Percentiles rank a stretch among this genome's conserved stretches.
Conservation (phyloP, 305 asterid genomes). For the Nicotiana rustica region DNA sequence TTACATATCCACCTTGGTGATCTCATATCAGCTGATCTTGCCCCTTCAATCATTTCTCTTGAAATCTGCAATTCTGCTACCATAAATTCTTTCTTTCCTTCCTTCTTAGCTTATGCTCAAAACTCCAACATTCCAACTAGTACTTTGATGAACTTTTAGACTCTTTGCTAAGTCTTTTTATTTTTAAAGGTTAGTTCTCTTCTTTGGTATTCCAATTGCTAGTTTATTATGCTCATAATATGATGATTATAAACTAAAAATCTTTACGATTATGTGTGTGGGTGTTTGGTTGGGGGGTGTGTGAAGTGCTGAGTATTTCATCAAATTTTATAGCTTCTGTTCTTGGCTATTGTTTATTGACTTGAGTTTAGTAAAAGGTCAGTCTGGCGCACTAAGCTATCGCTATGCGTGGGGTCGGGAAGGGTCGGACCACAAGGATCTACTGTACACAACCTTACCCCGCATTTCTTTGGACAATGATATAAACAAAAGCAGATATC, state of each 20-base stretch:
- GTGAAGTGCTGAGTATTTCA: not conserved
- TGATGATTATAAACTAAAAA: not conserved
- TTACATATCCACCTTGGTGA: conserved; percentile 49
- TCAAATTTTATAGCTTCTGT: not conserved
- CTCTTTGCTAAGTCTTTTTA: too few species aligned
- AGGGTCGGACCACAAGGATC: too few species aligned
- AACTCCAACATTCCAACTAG: not conserved
- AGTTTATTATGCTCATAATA: too few species aligned
- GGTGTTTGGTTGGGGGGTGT: too few species aligned
- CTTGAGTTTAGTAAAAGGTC: not conserved
- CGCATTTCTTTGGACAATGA: too few species aligned
- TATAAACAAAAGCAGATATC: not conserved
- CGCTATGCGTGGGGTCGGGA: too few species aligned
- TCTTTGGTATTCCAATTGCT: too few species aligned
- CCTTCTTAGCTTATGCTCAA: conserved; percentile 29
- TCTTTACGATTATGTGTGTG: too few species aligned
- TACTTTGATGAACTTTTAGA: too few species aligned
- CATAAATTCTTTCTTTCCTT: conserved; percentile 12
- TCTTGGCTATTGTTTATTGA: not conserved
- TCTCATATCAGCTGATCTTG: conserved; percentile 53
- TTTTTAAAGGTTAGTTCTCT: too few species aligned
- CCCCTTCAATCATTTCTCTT: conserved; percentile 37
- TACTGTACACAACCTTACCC: too few species aligned
- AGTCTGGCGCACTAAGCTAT: too few species aligned
- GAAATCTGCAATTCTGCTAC: conserved; percentile 53